Conservation (phyloP, 352 stramenopile species). For the Phytopythium boreale region DNA sequence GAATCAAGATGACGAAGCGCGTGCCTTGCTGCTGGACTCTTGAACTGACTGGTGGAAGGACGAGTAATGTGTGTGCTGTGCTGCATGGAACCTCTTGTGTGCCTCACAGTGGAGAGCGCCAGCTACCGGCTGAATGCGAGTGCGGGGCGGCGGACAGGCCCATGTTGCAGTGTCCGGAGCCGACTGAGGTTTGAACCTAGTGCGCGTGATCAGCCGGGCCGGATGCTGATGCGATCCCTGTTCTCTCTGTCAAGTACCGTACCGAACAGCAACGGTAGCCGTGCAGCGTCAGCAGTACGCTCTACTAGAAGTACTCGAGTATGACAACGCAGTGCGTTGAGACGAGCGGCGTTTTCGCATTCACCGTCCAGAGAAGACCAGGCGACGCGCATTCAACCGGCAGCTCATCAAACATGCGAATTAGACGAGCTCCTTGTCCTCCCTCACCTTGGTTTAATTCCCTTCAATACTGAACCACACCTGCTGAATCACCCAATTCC, state of each 20-base stretch:
- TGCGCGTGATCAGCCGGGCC: neutral
- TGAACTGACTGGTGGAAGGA: neutral
- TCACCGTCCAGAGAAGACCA: neutral
- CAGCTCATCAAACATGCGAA: too few species aligned
- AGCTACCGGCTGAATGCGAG: neutral
- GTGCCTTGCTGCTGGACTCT: slow-evolving; percentile 3
- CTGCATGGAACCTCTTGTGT: neutral
- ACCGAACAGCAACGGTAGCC: too few species aligned
- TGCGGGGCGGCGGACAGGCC: neutral
- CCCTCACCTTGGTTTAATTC: too few species aligned
- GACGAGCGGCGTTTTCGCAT: neutral
- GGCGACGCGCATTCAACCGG: neutral
- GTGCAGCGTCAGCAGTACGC: too few species aligned
- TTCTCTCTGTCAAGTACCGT: neutral
- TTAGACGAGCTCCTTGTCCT: too few species aligned
- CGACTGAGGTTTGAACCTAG: neutral
- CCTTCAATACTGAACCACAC: too few species aligned
- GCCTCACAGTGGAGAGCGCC: neutral
- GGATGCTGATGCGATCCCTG: neutral
- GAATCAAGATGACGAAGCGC: neutral
- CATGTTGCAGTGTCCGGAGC: too few species aligned
- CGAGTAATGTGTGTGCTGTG: neutral
- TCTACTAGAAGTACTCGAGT: neutral
- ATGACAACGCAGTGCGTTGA: neutral
- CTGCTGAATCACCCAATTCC: too few species aligned